Evolutionary conservation across 495 filamentous ascomycete species (phyloP).

Genomic region (Aspergillus haitiensis): DNA sequence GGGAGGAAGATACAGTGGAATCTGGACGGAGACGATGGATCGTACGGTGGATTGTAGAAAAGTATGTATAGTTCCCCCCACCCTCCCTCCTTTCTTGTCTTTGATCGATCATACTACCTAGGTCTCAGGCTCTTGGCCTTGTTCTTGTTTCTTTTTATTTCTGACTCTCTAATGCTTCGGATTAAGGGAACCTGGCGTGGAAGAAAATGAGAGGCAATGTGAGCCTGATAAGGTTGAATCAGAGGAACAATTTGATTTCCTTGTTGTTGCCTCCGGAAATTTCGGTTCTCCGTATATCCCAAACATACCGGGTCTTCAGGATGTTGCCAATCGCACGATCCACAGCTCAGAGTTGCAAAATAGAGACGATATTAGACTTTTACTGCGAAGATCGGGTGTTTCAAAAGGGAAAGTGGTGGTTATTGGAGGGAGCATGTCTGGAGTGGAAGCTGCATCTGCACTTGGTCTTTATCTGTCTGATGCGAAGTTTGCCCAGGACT

Average conservation of each 20-base stretch:
- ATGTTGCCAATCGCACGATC: conserved; percentile 40
- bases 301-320: conserved; percentile 37
- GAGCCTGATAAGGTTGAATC: conserved; percentile 12
- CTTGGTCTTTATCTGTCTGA: conserved; percentile 71
- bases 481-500: conserved; percentile 44
- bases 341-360: conserved; percentile 59
- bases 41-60: conserved; percentile 44
- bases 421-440: conserved; percentile 82
- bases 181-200: conserved; percentile 9
- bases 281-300: conserved; percentile 65
- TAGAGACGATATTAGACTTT: conserved; percentile 25
- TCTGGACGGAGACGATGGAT: conserved; percentile 47
- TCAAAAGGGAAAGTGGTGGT: conserved; percentile 66
- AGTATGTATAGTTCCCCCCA: conserved; percentile 28
- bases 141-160: background rate
- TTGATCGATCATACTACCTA: too few species aligned
- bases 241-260: conserved; percentile 61
- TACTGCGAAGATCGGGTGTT: conserved; percentile 8
- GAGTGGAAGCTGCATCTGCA: conserved; percentile 70
- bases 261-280: conserved; percentile 75
- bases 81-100: background rate
- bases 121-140: conserved; percentile 8
- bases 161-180: background rate
- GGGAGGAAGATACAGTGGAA: conserved; percentile 24
- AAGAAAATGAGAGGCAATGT: background rate